phyloP scores from a whole-genome alignment of 495 filamentous ascomycete species.

The Pyrenopolyporus hunteri region DNA sequence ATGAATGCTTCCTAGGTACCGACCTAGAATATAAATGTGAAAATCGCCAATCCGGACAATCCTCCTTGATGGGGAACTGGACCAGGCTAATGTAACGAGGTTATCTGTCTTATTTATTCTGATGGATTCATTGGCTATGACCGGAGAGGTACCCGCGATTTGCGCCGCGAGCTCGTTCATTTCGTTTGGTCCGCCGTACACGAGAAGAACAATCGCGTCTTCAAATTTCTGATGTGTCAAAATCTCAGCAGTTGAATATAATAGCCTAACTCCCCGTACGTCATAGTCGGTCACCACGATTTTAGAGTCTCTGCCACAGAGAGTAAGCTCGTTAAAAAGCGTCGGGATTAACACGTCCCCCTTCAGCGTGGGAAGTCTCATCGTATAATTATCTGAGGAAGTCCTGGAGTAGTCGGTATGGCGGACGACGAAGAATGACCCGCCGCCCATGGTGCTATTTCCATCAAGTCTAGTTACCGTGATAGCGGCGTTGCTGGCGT shows the following conservation, averaged over 20 bases:
- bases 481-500: slow-evolving; percentile 58
- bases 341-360: slow-evolving; percentile 69
- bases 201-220: slow-evolving; percentile 60
- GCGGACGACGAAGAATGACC: slow-evolving; percentile 68
- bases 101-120: slow-evolving; percentile 45
- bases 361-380: slow-evolving; percentile 64
- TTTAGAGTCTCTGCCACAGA: slow-evolving; percentile 77
- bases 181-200: slow-evolving; percentile 73
- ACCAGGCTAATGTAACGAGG: slow-evolving; percentile 43
- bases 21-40: slow-evolving; percentile 58
- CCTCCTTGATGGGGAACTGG: slow-evolving; percentile 19
- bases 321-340: slow-evolving; percentile 64
- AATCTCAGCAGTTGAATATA: slow-evolving; percentile 79
- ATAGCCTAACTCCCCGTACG: slow-evolving; percentile 64
- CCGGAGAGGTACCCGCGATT: slow-evolving; percentile 53
- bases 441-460: slow-evolving; percentile 47
- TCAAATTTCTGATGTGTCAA: slow-evolving; percentile 61
- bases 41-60: slow-evolving; percentile 60
- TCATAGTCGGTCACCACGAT: slow-evolving; percentile 74
- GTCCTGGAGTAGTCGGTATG: slow-evolving; percentile 65
- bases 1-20: background rate
- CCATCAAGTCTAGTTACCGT: slow-evolving; percentile 64
- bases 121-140: slow-evolving; percentile 48
- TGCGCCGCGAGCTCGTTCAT: slow-evolving; percentile 69
- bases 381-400: slow-evolving; percentile 64